These are phyloP conservation scores for Fraxinus albicans DNA, from an alignment of 305 asterid species.

Conservation along the genomic window DNA sequence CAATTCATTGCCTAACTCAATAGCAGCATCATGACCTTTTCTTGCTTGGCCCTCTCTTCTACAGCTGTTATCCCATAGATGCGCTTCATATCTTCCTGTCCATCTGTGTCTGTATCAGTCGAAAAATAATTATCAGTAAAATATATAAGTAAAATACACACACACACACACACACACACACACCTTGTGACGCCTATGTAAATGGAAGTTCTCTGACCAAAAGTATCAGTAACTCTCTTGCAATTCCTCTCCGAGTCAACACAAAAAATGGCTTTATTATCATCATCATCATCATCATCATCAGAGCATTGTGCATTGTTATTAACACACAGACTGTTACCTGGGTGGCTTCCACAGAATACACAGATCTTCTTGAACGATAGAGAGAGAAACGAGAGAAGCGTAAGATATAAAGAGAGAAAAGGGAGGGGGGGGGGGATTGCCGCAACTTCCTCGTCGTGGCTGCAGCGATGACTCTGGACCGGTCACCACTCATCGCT, in stretches of 20 bases:
- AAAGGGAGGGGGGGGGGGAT: no score
- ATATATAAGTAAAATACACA: no score
- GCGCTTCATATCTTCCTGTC: no score
- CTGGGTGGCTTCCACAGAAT: conserved; percentile 95
- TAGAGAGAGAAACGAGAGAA: no score
- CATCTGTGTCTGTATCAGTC: no score
- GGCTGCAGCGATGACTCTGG: no score
- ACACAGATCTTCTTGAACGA: conserved; percentile 86
- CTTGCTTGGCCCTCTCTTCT: background rate
- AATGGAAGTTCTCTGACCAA: conserved; percentile 90
- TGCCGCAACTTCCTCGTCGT: no score
- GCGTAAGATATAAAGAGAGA: no score
- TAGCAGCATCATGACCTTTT: conserved; percentile 83
- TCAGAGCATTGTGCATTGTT: conserved; percentile 21
- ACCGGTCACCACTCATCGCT: no score
- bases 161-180: no score
- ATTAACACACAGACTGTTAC: conserved; percentile 64
- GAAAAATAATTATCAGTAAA: no score
- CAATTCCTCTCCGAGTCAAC: conserved; percentile 50
- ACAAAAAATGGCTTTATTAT: conserved; percentile 35
- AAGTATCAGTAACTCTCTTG: conserved; percentile 72
- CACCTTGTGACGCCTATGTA: conserved; percentile 96
- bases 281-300: background rate
- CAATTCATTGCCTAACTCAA: conserved; percentile 90
- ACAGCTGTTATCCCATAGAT: no score